These are phyloP conservation scores for Hypoxylon cercidicola DNA, from an alignment of 495 filamentous ascomycete genomes.

Conservation along the genomic window DNA sequence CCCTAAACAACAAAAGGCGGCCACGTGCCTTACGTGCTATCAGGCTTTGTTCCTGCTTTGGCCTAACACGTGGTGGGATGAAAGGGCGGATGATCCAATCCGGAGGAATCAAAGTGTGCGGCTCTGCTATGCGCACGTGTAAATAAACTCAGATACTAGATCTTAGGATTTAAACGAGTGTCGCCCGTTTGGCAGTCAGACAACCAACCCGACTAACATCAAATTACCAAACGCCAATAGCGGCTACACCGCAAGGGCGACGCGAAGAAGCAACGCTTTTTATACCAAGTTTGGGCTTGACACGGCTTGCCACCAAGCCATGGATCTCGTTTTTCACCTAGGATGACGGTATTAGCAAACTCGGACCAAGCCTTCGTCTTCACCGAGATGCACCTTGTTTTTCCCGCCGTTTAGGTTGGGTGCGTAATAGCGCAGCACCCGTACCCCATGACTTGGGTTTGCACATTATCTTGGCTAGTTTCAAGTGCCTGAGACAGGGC, in stretches of 20 bases:
- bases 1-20: background rate
- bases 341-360: background rate
- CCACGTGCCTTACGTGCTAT: slow-evolving; percentile 5
- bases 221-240: too few species aligned
- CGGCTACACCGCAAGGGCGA: background rate
- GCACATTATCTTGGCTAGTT: background rate
- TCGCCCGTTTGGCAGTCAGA: too few species aligned
- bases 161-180: too few species aligned
- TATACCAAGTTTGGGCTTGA: background rate
- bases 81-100: too few species aligned
- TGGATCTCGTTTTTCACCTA: background rate
- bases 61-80: background rate
- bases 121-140: too few species aligned
- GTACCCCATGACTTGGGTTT: background rate
- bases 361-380: background rate
- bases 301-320: background rate
- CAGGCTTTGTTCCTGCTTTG: background rate
- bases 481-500: background rate
- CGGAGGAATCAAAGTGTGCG: too few species aligned
- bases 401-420: background rate
- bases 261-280: background rate
- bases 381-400: too few species aligned
- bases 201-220: background rate
- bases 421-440: background rate
- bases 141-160: too few species aligned